Base-by-base conservation (phyloP, 345 rosid species). In the Litchi chinensis region DNA sequence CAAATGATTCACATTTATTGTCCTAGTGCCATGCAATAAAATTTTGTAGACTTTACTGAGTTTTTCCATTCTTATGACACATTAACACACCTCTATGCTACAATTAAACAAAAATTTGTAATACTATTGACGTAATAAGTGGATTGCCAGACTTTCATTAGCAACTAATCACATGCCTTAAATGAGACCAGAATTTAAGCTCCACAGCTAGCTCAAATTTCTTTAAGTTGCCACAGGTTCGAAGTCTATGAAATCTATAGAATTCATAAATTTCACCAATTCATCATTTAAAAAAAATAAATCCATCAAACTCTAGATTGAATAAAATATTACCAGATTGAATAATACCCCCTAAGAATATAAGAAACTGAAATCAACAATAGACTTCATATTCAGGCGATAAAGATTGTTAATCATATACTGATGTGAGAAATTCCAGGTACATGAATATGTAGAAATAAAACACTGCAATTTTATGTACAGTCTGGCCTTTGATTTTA, bases 391-490 rank as follows among this genome's bases (percentile, higher is more conserved):
- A 65, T 28, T 32, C 11, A 37, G 18, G 22, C 71, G 3, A 8
- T 43, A 10, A 68, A 41, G 19, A n/a, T 3, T 11, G 10, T 40
- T 41, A n/a, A 41, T 40, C 50, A 40, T 19, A n/a, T n/a, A 16
- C 24, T 60, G 65, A 21, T 60, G 26, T 19, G 6, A n/a, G 11
- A 52, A 52, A 71, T 71, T 71, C 46, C 3, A 9, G 41, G 7
- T 40, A 13, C 54, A 59, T n/a, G 60, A 41, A 57, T 16, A 59
- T 26, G 18, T 52, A 62, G 10, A 72, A 21, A n/a, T 44, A 56
- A 63, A 52, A 64, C 32, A 44, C 32, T 10, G 52, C 59, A 76
- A 44, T 64, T 39, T 68, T 78, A 78, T 81, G 32, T 68, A 81
- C 85, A 67, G 50, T 70, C 37, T 37, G 18, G 37, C 43, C 66